phyloP scores from a whole-genome alignment of 2,329 filamentous ascomycete genomes.

The Trichophyton simii region DNA sequence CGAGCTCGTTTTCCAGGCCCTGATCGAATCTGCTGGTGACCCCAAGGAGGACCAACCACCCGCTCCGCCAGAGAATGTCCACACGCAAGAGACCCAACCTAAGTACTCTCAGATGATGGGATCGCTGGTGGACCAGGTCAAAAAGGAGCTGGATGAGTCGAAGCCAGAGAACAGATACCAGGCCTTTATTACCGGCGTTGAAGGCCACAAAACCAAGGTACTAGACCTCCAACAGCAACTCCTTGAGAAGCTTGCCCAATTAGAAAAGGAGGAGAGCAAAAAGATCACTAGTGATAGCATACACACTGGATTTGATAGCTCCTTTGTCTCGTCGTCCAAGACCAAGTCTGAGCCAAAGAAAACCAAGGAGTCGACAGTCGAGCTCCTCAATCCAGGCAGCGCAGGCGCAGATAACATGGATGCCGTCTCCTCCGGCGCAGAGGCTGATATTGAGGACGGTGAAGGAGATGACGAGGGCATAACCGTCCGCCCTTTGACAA shows the following conservation, averaged over 20 bases:
- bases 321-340: slow-evolving; percentile 55
- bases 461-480: slow-evolving; percentile 58
- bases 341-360: slow-evolving; percentile 29
- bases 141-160: slow-evolving; percentile 63
- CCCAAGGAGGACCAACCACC: slow-evolving; percentile 62
- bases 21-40: slow-evolving; percentile 68
- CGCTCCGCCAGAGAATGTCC: slow-evolving; percentile 63
- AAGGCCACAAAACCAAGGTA: slow-evolving; percentile 65
- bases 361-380: slow-evolving; percentile 38
- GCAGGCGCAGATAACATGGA: slow-evolving; percentile 22
- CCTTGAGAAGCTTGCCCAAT: slow-evolving; percentile 57
- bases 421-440: slow-evolving; percentile 44
- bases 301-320: slow-evolving; percentile 82
- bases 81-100: slow-evolving; percentile 60
- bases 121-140: slow-evolving; percentile 87
- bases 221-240: slow-evolving; percentile 65
- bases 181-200: slow-evolving; percentile 67
- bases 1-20: slow-evolving; percentile 74
- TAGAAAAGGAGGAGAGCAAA: slow-evolving; percentile 70
- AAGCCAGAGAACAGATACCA: slow-evolving; percentile 58
- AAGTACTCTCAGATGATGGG: slow-evolving; percentile 97
- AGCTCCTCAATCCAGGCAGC: slow-evolving; percentile 61
- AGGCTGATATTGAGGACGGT: slow-evolving; percentile 43
- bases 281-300: slow-evolving; percentile 93
- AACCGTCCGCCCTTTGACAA: slow-evolving; percentile 64